Conservation (phyloP, 2,329 filamentous ascomycete genomes). For the Didymella pomorum region DNA sequence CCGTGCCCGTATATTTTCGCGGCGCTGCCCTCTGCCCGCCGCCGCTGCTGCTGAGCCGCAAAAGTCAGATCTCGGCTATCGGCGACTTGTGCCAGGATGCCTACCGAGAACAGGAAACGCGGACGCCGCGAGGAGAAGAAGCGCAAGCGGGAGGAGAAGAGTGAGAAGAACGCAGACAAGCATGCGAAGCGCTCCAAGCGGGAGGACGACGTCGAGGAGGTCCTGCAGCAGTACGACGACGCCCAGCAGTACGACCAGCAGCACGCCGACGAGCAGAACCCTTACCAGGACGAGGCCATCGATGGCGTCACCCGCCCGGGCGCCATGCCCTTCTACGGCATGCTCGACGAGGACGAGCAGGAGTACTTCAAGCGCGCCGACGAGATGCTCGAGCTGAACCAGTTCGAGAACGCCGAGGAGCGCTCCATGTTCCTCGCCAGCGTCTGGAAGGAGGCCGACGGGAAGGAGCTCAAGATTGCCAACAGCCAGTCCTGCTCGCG, state of each 20-base stretch:
- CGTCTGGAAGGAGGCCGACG: conserved; percentile 84
- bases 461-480: conserved; percentile 94
- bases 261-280: conserved; percentile 5
- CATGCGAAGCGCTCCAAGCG: conserved; percentile 47
- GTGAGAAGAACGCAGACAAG: conserved; percentile 50
- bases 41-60: conserved; percentile 18
- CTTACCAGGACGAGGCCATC: conserved; percentile 38
- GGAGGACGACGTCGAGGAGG: conserved; percentile 25
- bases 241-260: conserved; percentile 26
- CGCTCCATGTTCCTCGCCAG: conserved; percentile 69
- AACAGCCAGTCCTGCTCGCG: conserved; percentile 95
- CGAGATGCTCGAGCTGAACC: conserved; percentile 87
- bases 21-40: neutral
- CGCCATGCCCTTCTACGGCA: conserved; percentile 86
- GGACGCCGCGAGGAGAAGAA: conserved; percentile 63
- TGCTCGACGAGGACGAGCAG: conserved; percentile 91
- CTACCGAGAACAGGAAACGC: conserved; percentile 66
- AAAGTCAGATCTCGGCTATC: conserved; percentile 23
- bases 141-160: conserved; percentile 57
- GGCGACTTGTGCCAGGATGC: conserved; percentile 55
- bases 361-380: conserved; percentile 94
- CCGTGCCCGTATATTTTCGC: conserved; percentile 7
- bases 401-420: conserved; percentile 77
- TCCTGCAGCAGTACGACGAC: conserved; percentile 26
- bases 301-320: conserved; percentile 46